Conservation (phyloP, 116 monocot genomes). For the Trichopus zeylanicus region DNA sequence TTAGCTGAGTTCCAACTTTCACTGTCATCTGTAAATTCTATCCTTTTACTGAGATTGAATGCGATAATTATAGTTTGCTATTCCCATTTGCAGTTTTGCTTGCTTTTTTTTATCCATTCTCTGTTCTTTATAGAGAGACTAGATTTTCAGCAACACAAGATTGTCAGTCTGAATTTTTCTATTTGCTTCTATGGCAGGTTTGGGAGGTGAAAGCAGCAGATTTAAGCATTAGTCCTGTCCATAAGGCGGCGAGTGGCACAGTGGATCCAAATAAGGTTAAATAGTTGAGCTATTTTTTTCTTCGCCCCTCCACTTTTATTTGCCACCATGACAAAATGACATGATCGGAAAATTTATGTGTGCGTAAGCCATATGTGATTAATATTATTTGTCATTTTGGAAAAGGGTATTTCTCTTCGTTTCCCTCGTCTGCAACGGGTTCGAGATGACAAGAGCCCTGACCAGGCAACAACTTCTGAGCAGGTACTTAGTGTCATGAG, state of each 20-base stretch:
- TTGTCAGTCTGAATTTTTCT: not conserved
- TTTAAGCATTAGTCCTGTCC: slow-evolving; percentile 97
- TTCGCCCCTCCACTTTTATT: not conserved
- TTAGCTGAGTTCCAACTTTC: too few relatives aligned
- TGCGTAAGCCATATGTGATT: not conserved
- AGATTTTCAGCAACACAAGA: too few relatives aligned
- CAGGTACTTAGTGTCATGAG: slow-evolving; percentile 38
- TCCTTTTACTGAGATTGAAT: too few relatives aligned
- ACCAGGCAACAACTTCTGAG: slow-evolving; percentile 85
- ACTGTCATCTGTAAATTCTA: too few relatives aligned
- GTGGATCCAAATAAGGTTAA: slow-evolving; percentile 89
- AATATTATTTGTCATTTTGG: not conserved
- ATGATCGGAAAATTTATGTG: not conserved
- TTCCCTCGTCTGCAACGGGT: slow-evolving; percentile 81
- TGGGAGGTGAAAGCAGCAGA: slow-evolving; percentile 99
- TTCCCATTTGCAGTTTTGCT: too few relatives aligned
- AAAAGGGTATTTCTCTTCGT: slow-evolving; percentile 93
- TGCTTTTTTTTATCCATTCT: too few relatives aligned
- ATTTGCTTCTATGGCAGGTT: slow-evolving; percentile 41
- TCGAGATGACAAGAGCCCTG: slow-evolving; percentile 88
- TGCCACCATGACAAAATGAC: not conserved
- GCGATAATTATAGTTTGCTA: too few relatives aligned
- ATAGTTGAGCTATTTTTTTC: not conserved
- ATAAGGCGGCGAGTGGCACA: slow-evolving; percentile 85
- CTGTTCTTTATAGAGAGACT: too few relatives aligned